Evolutionary conservation across 75 land plant genomes (phyloP), one percentile per base, ranked within the genome.

Genomic region (Pinus albicaulis): DNA sequence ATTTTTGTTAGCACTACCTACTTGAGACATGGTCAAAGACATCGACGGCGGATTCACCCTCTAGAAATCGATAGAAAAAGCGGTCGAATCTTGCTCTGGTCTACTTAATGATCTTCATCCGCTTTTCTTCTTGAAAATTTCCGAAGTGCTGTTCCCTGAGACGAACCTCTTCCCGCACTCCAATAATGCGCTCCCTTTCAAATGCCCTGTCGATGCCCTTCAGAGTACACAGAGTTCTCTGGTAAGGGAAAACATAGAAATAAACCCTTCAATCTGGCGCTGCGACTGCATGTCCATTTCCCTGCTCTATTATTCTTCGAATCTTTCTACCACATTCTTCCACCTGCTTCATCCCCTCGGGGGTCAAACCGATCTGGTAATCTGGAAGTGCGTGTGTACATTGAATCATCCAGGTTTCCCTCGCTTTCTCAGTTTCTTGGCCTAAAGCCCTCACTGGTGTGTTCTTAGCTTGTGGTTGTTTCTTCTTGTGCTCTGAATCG

Each of bases 41-140:
- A 81, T 95, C 98, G 15, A 96, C 96, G 14, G 92, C 93, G 1
- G 98, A 95, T 78, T 95, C 98, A 14, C 98, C 98, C 55, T 95
- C 98, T 11, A 96, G 98, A 76, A 95, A 93, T 14, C 98, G 74
- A 72, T 89, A 95, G 80, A 91, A 95, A 78, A 95, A 95, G 31
- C 92, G 76, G 4, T 96, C 98, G 60, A 93, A 95, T 11, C 79
- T 72, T 69, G 80, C 57, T 53, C 98, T 72, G 0, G 82, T 82
- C 61, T 89, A 80, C 84, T 95, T 95, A 26, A 88, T 79, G 0
- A 69, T 81, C 76, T 77, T 82, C 98, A 93, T 95, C 83, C 83
- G 64, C 79, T 91, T 89, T 84, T 86, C 78, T 59, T 89, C 86
- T 89, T 95, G 98, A 55, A 95, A 95, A 76, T 95, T 95, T 16